These are phyloP conservation scores for Aspergillus ruber DNA, from an alignment of 2,329 filamentous ascomycete genomes.

Conservation along the genomic window DNA sequence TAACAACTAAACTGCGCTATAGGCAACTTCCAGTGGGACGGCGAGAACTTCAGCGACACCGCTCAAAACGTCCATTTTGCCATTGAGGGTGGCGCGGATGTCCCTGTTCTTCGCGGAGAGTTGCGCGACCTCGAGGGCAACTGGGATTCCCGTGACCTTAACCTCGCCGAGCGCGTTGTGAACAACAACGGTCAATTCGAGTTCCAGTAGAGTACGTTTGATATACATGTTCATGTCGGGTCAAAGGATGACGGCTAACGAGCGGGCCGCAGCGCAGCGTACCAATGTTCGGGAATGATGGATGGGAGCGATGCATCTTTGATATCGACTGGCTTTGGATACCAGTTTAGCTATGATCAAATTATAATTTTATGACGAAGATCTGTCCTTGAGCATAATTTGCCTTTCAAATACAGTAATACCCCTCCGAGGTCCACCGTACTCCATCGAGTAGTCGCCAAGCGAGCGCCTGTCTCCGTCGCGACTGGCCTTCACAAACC, in stretches of 20 bases:
- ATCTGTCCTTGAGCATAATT: too few species aligned
- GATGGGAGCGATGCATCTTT: neutral
- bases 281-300: too few species aligned
- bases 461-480: too few species aligned
- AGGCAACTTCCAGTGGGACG: slow-evolving; percentile 45
- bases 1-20: neutral
- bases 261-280: too few species aligned
- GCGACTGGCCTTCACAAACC: too few species aligned
- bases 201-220: slow-evolving; percentile 13
- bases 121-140: slow-evolving; percentile 43
- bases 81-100: slow-evolving; percentile 45
- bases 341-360: neutral
- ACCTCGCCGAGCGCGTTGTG: slow-evolving; percentile 50
- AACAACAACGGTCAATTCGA: slow-evolving; percentile 47
- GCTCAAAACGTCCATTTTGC: slow-evolving; percentile 44
- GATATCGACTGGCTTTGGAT: neutral
- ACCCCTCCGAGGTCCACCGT: too few species aligned
- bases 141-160: slow-evolving; percentile 41
- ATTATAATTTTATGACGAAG: too few species aligned
- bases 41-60: slow-evolving; percentile 40
- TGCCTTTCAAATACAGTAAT: too few species aligned
- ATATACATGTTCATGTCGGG: too few species aligned
- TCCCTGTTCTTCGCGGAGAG: slow-evolving; percentile 49
- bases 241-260: too few species aligned
- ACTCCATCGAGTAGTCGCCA: too few species aligned